These are phyloP conservation scores for Paragyromitra xinjiangensis DNA, from an alignment of 495 filamentous ascomycete species.

Conservation along the genomic window DNA sequence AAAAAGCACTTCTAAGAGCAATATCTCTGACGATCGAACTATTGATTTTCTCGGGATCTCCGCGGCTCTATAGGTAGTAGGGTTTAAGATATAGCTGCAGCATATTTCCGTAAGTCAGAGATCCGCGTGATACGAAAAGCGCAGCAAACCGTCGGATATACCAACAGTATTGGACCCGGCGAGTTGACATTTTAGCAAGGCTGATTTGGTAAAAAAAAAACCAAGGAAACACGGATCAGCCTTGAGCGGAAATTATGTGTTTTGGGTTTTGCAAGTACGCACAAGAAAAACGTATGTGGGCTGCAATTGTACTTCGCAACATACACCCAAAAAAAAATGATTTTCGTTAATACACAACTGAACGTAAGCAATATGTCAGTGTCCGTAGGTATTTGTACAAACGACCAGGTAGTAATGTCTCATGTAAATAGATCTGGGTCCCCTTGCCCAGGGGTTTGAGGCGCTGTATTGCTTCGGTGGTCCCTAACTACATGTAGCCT, in stretches of 20 bases:
- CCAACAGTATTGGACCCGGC: background rate
- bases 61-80: background rate
- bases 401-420: background rate
- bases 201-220: too few relatives aligned
- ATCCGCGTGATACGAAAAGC: background rate
- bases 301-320: background rate
- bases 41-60: background rate
- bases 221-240: too few relatives aligned
- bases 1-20: background rate
- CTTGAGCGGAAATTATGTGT: background rate
- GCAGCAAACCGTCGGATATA: background rate
- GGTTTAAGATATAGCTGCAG: too few relatives aligned
- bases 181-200: background rate
- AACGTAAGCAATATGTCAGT: background rate
- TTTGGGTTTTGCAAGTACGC: background rate
- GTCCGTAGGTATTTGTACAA: background rate
- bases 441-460: background rate
- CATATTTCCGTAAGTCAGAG: background rate
- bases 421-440: background rate
- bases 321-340: background rate
- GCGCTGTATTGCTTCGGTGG: background rate
- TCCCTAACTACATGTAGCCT: background rate
- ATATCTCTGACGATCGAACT: background rate
- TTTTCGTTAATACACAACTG: too few relatives aligned
- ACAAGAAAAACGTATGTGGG: background rate